phyloP scores from a whole-genome alignment of 1,139 yeast genomes.

The Zygosaccharomyces pseudobailii region DNA sequence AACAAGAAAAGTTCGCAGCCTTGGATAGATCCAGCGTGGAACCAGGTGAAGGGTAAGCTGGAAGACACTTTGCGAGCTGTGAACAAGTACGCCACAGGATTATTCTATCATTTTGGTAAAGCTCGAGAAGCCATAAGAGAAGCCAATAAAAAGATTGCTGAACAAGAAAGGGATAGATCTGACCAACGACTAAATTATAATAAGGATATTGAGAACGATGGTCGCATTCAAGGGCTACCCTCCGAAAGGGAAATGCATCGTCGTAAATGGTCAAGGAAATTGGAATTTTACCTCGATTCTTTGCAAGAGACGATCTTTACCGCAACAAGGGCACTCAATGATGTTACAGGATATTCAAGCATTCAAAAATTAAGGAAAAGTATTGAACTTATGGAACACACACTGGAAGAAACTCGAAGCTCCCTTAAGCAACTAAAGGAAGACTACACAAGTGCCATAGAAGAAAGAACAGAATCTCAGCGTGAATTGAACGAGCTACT shows the following conservation, averaged over 20 bases:
- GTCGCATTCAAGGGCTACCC: conserved; percentile 37
- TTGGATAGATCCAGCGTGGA: conserved; percentile 16
- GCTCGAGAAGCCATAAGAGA: conserved; percentile 35
- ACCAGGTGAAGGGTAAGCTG: conserved; percentile 7
- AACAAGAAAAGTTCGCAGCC: neutral
- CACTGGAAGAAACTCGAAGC: conserved; percentile 47
- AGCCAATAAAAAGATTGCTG: conserved; percentile 35
- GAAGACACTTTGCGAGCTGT: conserved; percentile 8
- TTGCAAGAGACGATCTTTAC: conserved; percentile 61
- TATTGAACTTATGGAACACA: conserved; percentile 50
- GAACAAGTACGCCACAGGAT: conserved; percentile 14
- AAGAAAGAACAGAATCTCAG: conserved; percentile 66
- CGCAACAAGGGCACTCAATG: conserved; percentile 75
- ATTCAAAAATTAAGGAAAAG: conserved; percentile 66
- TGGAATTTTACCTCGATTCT: conserved; percentile 55
- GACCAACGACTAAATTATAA: conserved; percentile 32
- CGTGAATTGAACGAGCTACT: conserved; percentile 81
- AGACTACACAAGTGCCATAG: conserved; percentile 58
- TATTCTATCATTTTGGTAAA: conserved; percentile 27
- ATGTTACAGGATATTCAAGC: conserved; percentile 85
- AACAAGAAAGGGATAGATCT: conserved; percentile 33
- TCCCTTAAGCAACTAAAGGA: conserved; percentile 48
- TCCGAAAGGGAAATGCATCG: conserved; percentile 41
- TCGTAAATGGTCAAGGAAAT: conserved; percentile 49
- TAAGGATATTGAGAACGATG: conserved; percentile 30